phyloP scores from a whole-genome alignment of 1,284 basidiomycete genomes.

The Sanguinoderma infundibulare region DNA sequence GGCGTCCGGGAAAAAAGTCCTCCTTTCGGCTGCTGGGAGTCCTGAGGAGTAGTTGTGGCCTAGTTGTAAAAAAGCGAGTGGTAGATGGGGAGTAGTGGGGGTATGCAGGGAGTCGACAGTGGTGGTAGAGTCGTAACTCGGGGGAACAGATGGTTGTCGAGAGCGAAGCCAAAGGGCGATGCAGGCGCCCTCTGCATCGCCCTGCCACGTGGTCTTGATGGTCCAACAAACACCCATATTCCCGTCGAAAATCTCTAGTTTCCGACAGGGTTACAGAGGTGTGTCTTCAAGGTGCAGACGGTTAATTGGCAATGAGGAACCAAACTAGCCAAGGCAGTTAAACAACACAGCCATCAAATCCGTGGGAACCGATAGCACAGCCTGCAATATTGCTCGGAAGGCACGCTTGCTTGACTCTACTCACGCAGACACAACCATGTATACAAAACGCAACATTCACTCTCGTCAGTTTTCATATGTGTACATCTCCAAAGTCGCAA shows the following conservation, averaged over 20 bases:
- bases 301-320: too few species aligned
- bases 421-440: too few species aligned
- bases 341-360: background rate
- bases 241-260: too few species aligned
- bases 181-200: background rate
- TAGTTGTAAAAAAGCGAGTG: background rate
- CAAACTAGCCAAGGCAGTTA: too few species aligned
- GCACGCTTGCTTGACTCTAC: too few species aligned
- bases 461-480: too few species aligned
- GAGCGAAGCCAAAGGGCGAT: background rate
- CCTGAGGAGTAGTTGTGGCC: background rate
- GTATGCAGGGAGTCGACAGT: background rate
- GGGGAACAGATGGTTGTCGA: background rate
- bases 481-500: too few species aligned
- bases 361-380: background rate
- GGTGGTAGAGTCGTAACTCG: background rate
- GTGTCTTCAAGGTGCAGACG: too few species aligned
- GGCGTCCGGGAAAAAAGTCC: background rate
- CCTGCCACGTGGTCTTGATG: too few species aligned
- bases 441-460: too few species aligned
- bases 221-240: too few species aligned
- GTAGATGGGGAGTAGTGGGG: background rate
- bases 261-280: too few species aligned
- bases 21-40: background rate
- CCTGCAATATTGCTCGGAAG: background rate